Evolutionary conservation across 345 rosid genomes (phyloP).

Genomic region (Trapa incisa): DNA sequence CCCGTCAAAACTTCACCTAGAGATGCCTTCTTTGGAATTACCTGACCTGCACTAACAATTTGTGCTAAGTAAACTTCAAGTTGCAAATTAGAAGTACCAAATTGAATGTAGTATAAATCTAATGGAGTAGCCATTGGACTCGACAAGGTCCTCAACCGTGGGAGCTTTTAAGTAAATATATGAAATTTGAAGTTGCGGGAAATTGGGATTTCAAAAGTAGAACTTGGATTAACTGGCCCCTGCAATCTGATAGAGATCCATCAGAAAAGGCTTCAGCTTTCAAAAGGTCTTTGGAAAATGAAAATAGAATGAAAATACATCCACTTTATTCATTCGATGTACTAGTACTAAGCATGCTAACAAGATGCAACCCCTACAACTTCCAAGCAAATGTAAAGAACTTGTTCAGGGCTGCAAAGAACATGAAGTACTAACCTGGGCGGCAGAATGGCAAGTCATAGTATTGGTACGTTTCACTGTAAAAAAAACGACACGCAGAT

Average conservation of each 20-base stretch:
- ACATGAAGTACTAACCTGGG: constrained; percentile 48
- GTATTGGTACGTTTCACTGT: constrained; percentile 77
- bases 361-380: neutral
- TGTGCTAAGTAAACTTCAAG: neutral
- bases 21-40: constrained; percentile 39
- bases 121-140: neutral
- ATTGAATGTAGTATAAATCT: neutral
- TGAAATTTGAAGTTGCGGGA: neutral
- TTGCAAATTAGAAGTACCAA: neutral
- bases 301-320: neutral
- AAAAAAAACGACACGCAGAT: constrained; percentile 9
- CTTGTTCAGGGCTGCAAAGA: neutral
- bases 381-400: neutral
- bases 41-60: constrained; percentile 33
- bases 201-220: neutral
- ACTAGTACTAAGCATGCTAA: neutral
- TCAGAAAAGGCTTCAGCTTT: neutral
- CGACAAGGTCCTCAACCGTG: neutral
- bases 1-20: constrained; percentile 85
- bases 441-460: constrained; percentile 69
- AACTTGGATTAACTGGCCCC: neutral
- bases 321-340: neutral
- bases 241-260: neutral
- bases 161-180: neutral
- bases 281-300: neutral